These are phyloP conservation scores for Eremothecium coryli DNA, from an alignment of 1,139 yeast genomes.

Conservation along the genomic window DNA sequence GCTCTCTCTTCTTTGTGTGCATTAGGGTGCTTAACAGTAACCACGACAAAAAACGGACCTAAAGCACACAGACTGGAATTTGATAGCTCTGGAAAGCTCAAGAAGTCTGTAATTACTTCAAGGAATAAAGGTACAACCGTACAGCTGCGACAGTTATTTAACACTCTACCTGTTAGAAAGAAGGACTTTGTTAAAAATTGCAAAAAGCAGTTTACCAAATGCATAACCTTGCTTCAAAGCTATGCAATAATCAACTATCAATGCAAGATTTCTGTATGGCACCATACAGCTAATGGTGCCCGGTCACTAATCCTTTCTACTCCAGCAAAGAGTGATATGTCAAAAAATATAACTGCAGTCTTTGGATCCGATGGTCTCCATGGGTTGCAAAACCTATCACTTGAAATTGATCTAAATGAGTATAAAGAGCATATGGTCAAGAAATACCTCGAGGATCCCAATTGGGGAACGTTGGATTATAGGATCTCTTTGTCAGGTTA, in stretches of 20 bases:
- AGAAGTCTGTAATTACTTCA: slow-evolving; percentile 35
- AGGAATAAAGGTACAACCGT: slow-evolving; percentile 57
- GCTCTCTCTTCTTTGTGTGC: slow-evolving; percentile 69
- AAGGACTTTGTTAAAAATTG: slow-evolving; percentile 61
- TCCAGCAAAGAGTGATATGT: slow-evolving; percentile 39
- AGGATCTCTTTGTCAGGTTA: slow-evolving; percentile 43
- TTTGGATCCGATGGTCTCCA: slow-evolving; percentile 60
- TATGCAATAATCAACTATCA: slow-evolving; percentile 56
- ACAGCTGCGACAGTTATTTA: slow-evolving; percentile 44
- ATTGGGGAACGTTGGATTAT: slow-evolving; percentile 20
- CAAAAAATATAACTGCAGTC: slow-evolving; percentile 53
- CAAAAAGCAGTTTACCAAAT: slow-evolving; percentile 63
- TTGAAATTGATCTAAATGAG: slow-evolving; percentile 30
- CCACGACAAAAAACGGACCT: slow-evolving; percentile 54
- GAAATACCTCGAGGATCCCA: slow-evolving; percentile 13
- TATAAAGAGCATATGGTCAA: slow-evolving; percentile 15
- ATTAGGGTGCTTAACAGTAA: slow-evolving; percentile 43
- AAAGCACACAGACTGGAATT: slow-evolving; percentile 47
- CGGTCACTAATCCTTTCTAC: slow-evolving; percentile 42
- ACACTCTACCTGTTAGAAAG: slow-evolving; percentile 61
- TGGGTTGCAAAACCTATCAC: slow-evolving; percentile 44
- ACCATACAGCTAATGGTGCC: slow-evolving; percentile 39
- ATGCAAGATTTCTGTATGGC: slow-evolving; percentile 51
- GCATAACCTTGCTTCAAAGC: slow-evolving; percentile 52
- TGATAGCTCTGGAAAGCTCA: slow-evolving; percentile 44